Evolutionary conservation across 2,329 filamentous ascomycete species (phyloP), one percentile per base, ranked within the genome.

Genomic region (Alternaria incomplexa): DNA sequence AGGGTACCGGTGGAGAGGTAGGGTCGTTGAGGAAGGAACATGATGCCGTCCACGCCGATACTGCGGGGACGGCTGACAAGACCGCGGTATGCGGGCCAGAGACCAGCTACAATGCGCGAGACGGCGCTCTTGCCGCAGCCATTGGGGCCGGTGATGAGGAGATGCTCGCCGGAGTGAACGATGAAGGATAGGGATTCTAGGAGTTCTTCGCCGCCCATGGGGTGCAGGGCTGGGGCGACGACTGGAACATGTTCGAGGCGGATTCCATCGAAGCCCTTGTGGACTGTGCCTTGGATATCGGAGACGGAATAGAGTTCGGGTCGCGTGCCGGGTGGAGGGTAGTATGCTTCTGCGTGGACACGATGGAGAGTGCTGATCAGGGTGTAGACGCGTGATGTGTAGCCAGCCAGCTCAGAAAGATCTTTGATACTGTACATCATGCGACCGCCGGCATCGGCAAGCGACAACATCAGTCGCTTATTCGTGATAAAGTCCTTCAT

Each of bases 351-450:
- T 53, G 96, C 93, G 74, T 99, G 94, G 2, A 96, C 94, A 30
- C 96, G 90, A 76, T 99, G 96, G 25, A 99, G 87, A 0, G 96
- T 97, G 47, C 93, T 95, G 75, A 99, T 96, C 44, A 99, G 86
- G 11, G 93, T 96, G 82, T 97, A 99, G 12, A 99, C 94, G 47
- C 96, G 90, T 62, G 93, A 97, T 0, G 96, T 99, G 82, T 98
- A 96, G 22, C 96, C 96, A 6, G 96, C 96, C 32, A 99, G 85
- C 78, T 99, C 96, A 2, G 94, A 94, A 36, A 99, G 88, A 76
- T 99, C 96, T 81, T 99, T 99, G 84, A 99, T 97, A 65, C 92
- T 96, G 84, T 99, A 99, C 96, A 99, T 99, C 93, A 99, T 97
- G 50, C 96, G 88, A 25, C 95, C 95, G 62, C 96, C 96, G 2